A percentile compares a stretch with the other conserved stretches of the same genome.
Evolutionary conservation across 2,329 filamentous ascomycete genomes (phyloP).

Genomic region (Corniculantispora saksenae): DNA sequence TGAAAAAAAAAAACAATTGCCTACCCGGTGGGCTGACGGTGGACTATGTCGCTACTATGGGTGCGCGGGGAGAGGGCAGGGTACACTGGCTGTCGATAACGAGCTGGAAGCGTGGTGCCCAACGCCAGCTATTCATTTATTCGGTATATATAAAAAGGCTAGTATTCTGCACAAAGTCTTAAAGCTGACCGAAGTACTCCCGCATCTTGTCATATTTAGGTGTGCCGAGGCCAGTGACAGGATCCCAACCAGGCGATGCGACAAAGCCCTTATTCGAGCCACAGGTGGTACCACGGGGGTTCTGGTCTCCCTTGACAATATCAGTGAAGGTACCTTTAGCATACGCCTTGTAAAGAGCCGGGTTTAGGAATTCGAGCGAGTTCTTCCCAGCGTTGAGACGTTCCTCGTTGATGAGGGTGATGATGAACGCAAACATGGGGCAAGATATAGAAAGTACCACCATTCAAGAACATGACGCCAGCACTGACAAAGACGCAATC

Average conservation of each 20-base stretch:
- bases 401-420: slow-evolving; percentile 24
- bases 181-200: not conserved
- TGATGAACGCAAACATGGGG: slow-evolving; percentile 23
- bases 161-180: not conserved
- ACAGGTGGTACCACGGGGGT: not conserved
- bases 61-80: too few species aligned
- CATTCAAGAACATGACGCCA: not conserved
- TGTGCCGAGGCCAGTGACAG: slow-evolving; percentile 1
- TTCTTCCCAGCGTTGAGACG: slow-evolving; percentile 34
- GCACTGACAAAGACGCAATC: too few species aligned
- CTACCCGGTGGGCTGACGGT: too few species aligned
- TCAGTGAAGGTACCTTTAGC: not conserved
- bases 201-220: not conserved
- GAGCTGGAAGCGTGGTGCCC: too few species aligned
- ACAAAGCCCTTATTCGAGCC: not conserved
- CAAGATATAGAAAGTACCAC: slow-evolving; percentile 19
- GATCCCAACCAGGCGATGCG: not conserved
- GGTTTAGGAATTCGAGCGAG: slow-evolving; percentile 35
- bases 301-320: not conserved
- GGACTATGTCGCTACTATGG: too few species aligned
- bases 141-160: too few species aligned
- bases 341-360: slow-evolving; percentile 8
- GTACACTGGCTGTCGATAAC: too few species aligned
- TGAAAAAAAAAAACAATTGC: too few species aligned
- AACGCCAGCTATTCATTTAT: too few species aligned